Percentiles rank a stretch among this genome's conserved stretches.
phyloP scores from a whole-genome alignment of 257 asterid species.

The Thymus quinquecostatus region DNA sequence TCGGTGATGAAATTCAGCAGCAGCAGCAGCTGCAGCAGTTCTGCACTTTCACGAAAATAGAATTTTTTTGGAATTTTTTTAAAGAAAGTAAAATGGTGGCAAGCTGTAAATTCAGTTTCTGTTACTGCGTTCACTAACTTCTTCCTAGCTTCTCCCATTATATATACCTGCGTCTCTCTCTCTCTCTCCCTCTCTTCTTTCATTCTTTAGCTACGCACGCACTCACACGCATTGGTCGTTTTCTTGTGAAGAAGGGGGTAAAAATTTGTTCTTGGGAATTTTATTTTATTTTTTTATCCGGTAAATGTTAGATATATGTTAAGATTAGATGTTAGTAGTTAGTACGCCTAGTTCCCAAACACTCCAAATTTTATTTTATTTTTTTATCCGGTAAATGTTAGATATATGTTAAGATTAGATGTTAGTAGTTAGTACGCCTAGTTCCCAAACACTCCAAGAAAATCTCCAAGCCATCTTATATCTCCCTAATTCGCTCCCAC shows the following conservation, averaged over 20 bases:
- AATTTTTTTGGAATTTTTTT: neutral
- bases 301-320: too few relatives aligned
- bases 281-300: neutral
- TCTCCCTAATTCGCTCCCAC: too few relatives aligned
- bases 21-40: neutral
- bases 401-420: too few relatives aligned
- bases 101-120: conserved; percentile 29
- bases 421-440: too few relatives aligned
- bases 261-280: neutral
- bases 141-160: conserved; percentile 22
- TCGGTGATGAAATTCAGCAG: too few relatives aligned
- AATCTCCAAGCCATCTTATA: too few relatives aligned
- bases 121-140: neutral
- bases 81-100: neutral
- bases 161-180: neutral
- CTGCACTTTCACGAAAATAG: conserved; percentile 18
- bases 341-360: too few relatives aligned
- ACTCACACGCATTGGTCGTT: neutral
- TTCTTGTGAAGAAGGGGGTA: neutral
- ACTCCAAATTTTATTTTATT: neutral
- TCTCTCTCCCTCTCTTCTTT: neutral
- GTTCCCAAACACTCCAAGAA: too few relatives aligned
- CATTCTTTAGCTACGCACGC: neutral
- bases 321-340: too few relatives aligned
- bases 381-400: neutral